Base-by-base conservation (phyloP, 495 filamentous ascomycete genomes). In the Aspergillus haitiensis region DNA sequence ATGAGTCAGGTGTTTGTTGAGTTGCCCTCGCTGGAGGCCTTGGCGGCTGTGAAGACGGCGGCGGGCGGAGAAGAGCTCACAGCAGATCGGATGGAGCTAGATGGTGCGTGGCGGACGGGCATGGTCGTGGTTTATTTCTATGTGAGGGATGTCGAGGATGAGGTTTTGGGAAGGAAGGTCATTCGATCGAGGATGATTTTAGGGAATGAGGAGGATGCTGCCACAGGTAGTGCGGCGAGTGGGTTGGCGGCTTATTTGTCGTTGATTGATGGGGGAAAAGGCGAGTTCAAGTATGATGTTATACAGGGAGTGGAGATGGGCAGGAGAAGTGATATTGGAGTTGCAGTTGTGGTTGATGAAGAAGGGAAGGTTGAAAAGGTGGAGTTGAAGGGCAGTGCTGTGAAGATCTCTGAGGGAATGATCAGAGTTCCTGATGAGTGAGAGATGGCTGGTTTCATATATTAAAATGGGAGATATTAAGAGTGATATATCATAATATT, bases 231-330 rank as follows among this genome's bases (percentile, higher is more conserved):
- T 56, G 86, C 84, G 49, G 82, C 85, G 33, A 78, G 78, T 60
- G 82, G 78, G 27, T 67, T 89, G 64, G 72, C 78, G 35, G 71
- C 75, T 3, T 88, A 84, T 64, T 69, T 91, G 51, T 76, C 84
- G 7, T 64, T 88, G 48, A 72, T 65, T 15, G 72, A 71, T 52
- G 66, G 61, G 0, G 56, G 59, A 50, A 64, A 64, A 33, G 64
- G 71, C n/a, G 58, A 61, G 21, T 64, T 67, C 45, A 71, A 65
- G 61, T 87, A 82, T 64, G 72, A 72, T 47, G 66, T 92, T 54
- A 82, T 81, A 62, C 90, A 93, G 74, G 90, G 89, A 0, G 85
- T 92, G 11, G 89, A 93, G 75, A 93, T 92, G 86, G 88, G 86
- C 0, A 74, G 88, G 58, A 73, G 72, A 63, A 91, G 88, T 75